These are phyloP conservation scores for Trichomonas tenax DNA, from an alignment of 208 protist species.

Conservation along the genomic window DNA sequence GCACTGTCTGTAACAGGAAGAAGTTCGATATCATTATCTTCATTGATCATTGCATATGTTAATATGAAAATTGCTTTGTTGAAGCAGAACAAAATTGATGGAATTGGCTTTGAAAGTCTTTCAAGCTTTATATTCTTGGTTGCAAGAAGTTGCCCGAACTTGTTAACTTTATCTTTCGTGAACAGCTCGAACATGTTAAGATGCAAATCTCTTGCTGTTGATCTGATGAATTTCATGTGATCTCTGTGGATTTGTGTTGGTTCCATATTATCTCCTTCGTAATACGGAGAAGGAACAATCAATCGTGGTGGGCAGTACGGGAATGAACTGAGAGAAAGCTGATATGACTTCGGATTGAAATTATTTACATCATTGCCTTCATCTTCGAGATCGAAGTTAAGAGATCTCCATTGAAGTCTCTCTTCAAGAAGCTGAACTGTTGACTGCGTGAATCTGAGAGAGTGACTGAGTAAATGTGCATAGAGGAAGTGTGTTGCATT, in stretches of 20 bases:
- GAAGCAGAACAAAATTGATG: background rate
- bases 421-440: background rate
- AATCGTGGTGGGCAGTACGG: background rate
- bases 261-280: background rate
- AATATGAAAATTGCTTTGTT: background rate
- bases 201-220: background rate
- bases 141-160: background rate
- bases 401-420: background rate
- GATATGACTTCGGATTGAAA: background rate
- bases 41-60: background rate
- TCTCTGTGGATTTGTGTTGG: background rate
- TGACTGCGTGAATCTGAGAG: background rate
- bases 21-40: background rate
- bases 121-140: background rate
- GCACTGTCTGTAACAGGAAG: background rate
- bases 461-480: background rate
- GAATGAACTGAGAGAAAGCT: background rate
- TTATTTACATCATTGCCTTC: background rate
- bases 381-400: background rate
- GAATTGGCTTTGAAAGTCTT: background rate
- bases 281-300: background rate
- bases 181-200: background rate
- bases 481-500: background rate
- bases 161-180: background rate
- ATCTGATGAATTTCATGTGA: background rate